Base-by-base conservation (phyloP, 352 stramenopile genomes). In the Pythium sp. region DNA sequence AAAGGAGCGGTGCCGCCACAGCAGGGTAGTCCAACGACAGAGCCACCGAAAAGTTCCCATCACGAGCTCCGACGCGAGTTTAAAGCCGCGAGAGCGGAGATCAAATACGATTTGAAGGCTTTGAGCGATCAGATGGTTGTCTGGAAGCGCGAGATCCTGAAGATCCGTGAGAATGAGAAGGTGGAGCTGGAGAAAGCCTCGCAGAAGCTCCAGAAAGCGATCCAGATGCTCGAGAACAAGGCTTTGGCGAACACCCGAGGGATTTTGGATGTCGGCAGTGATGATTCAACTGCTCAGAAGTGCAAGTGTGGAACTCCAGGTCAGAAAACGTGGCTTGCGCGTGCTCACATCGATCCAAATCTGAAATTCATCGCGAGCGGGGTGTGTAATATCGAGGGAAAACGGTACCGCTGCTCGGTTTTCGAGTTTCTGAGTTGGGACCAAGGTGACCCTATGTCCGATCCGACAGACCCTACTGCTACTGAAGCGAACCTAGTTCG, bases 51-150 rank as follows among this genome's bases (percentile, higher is more conserved):
- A 28, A 12, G 22, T 18, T 49, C 65, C 24, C 70, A 80, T 3
- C 73, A 85, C 22, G 82, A 86, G 34, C 64, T 71, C 8, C 71
- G 82, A 43, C 72, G 80, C n/a, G 51, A 58, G 12, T 73, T 79
- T 20, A 89, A 90, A 32, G 76, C 73, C 2, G 62, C 71, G 15
- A 70, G 82, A 18, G 76, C 86, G 68, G 66, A 67, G 9, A 69
- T 89, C 20, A 90, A 87, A 61, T 68, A 68, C 3, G 75, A 89
- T 30, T 62, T 74, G 32, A 87, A 89, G 62, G 32, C 54, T 49
- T 14, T 73, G n/a, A 20, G 15, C 22, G 34, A 38, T 12, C 69
- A 78, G n/a, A 46, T 73, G 24, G 22, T 55, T 3, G 68, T 46
- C 12, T 74, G 62, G 49, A 86, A 70, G 32, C 62, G 58, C 51